phyloP scores from a whole-genome alignment of 257 asterid species.

The Datura wrightii region DNA sequence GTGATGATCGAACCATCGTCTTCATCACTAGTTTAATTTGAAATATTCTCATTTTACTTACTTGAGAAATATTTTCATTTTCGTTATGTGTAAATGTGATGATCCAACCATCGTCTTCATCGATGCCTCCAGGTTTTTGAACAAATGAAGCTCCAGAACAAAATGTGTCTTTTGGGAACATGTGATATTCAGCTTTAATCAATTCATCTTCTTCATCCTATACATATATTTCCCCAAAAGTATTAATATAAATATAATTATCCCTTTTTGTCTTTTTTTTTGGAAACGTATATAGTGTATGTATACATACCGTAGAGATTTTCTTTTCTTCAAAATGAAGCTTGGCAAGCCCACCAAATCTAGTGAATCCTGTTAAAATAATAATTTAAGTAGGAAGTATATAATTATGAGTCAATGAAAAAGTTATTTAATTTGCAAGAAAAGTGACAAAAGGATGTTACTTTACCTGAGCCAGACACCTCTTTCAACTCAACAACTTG shows the following conservation, averaged over 20 bases:
- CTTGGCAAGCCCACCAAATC: conserved; percentile 22
- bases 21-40: no score
- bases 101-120: conserved; percentile 52
- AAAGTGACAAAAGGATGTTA: neutral
- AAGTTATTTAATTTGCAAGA: no score
- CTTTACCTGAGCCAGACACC: conserved; percentile 13
- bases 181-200: conserved; percentile 37
- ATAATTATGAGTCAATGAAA: neutral
- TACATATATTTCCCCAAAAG: neutral
- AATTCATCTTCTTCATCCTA: conserved; percentile 27
- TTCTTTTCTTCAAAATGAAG: conserved; percentile 25
- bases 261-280: neutral
- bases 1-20: no score
- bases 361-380: neutral
- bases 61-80: conserved; percentile 38
- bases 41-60: neutral
- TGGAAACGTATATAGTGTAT: neutral
- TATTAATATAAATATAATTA: neutral
- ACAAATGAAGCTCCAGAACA: conserved; percentile 41
- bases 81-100: conserved; percentile 42
- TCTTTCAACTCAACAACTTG: conserved; percentile 13
- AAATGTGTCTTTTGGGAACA: conserved; percentile 37
- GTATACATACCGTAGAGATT: conserved; percentile 4
- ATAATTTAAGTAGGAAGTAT: neutral
- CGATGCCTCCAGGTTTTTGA: conserved; percentile 21